Base-by-base conservation (phyloP, 169 alveolate species). In the Plasmodium cynomolgi region DNA sequence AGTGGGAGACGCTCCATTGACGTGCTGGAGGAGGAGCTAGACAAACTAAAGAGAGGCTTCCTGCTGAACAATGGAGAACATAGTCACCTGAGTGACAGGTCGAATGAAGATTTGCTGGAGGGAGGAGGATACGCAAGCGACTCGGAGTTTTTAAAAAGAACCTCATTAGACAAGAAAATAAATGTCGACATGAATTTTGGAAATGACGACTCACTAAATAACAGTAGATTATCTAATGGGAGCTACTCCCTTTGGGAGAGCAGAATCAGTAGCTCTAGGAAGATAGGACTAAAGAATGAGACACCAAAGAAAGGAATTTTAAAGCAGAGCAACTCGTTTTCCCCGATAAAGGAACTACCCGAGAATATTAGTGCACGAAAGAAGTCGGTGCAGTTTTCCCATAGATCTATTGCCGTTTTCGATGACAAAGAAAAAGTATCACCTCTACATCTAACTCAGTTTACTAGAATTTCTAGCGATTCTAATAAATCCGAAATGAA, bases 381-480 rank as follows among this genome's bases (percentile, higher is more conserved):
- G 68, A 86, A 86, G 41, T 86, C 93, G 44, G 93, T 86, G 33
- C 93, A 86, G 68, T 86, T 86, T 77, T 86, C 93, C 7, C 93
- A 86, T 41, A 26, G 93, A 86, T 86, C 93, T 54, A 34, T 86
- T 50, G 93, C 93, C 15, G 82, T 86, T 54, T 86, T 86, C 31
- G 93, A 86, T 77, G 93, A 86, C 26, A 86, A 77, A 29, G 93
- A 86, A 23, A 86, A 86, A 34, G 81, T 86, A 17, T 86, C 93
- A 5, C 93, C 93, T 6, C 44, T 86, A 54, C 85, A 77, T 75
- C 50, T 86, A 71, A 86, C 93, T 8, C 93, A 86, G 23, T 86
- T 86, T 86, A 86, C 93, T 13, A 86, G 86, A 75, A 86, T 86
- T 31, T 86, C 93, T 77, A 86, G 93, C 71, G 93, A 86, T 86